Evolutionary conservation across 2,329 filamentous ascomycete genomes (phyloP).

Genomic region (Escovopsis sp.): DNA sequence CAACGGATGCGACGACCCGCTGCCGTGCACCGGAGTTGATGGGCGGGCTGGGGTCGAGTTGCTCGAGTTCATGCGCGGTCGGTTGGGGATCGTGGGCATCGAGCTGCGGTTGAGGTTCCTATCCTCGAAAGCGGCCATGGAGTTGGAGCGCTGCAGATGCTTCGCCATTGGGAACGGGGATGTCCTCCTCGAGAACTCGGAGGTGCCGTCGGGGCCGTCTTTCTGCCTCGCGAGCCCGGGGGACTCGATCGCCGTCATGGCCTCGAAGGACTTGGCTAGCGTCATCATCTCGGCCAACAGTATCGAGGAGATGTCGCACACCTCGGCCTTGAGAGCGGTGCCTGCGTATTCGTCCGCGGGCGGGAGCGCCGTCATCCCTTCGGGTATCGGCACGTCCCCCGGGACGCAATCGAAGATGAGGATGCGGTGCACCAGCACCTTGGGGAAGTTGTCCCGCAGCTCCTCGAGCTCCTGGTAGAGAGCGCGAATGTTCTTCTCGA

Average conservation of each 20-base stretch:
- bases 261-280: conserved; percentile 58
- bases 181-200: conserved; percentile 31
- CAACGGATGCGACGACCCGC: conserved; percentile 32
- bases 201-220: conserved; percentile 26
- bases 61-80: conserved; percentile 25
- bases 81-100: conserved; percentile 53
- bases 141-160: conserved; percentile 34
- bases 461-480: conserved; percentile 55
- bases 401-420: conserved; percentile 62
- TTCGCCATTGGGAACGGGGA: conserved; percentile 36
- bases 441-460: conserved; percentile 57
- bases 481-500: conserved; percentile 42
- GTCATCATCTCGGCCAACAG: conserved; percentile 63
- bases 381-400: conserved; percentile 39
- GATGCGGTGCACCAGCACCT: conserved; percentile 62
- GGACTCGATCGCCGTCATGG: conserved; percentile 61
- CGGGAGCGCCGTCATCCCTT: conserved; percentile 59
- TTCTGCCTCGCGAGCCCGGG: conserved; percentile 35
- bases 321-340: conserved; percentile 68
- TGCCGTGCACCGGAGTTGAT: conserved; percentile 32
- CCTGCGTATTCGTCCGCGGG: conserved; percentile 51
- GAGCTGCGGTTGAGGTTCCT: conserved; percentile 60
- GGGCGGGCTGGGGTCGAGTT: conserved; percentile 33
- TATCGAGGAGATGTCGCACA: conserved; percentile 64
- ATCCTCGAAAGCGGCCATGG: conserved; percentile 39